Evolutionary conservation across 495 filamentous ascomycete species (phyloP).

Genomic region (Annulohypoxylon stygium): DNA sequence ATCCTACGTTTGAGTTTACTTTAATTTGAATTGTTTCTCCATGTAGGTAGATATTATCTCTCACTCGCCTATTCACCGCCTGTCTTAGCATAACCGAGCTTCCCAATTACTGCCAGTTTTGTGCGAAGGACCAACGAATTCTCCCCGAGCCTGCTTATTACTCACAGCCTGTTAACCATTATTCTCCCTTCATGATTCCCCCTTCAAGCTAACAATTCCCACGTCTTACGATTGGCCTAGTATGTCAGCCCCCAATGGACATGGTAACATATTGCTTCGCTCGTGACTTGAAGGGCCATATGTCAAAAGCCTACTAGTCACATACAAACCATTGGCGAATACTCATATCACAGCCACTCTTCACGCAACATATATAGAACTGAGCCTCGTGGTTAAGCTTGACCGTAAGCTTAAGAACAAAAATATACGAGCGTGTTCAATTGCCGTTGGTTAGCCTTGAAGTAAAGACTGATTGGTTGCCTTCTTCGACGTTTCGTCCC

Average conservation of each 20-base stretch:
- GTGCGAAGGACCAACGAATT: background rate
- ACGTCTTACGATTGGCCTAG: background rate
- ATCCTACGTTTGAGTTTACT: too few relatives aligned
- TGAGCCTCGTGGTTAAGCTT: background rate
- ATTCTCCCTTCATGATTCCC: background rate
- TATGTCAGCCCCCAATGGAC: background rate
- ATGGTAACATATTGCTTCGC: background rate
- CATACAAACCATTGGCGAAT: background rate
- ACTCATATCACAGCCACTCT: background rate
- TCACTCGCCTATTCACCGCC: too few relatives aligned
- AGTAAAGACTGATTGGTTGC: background rate
- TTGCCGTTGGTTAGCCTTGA: background rate
- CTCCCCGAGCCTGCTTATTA: background rate
- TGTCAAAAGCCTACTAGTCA: background rate
- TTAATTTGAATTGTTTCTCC: too few relatives aligned
- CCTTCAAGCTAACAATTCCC: background rate
- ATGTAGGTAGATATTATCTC: too few relatives aligned
- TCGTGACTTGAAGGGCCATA: background rate
- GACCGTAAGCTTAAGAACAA: background rate
- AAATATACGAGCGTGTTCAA: background rate
- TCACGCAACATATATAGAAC: background rate
- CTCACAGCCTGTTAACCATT: background rate
- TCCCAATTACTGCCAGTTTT: background rate
- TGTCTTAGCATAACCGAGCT: background rate
- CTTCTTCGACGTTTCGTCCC: background rate